These are phyloP conservation scores for Amanita brunnescens DNA, from an alignment of 768 basidiomycete species.

Conservation along the genomic window DNA sequence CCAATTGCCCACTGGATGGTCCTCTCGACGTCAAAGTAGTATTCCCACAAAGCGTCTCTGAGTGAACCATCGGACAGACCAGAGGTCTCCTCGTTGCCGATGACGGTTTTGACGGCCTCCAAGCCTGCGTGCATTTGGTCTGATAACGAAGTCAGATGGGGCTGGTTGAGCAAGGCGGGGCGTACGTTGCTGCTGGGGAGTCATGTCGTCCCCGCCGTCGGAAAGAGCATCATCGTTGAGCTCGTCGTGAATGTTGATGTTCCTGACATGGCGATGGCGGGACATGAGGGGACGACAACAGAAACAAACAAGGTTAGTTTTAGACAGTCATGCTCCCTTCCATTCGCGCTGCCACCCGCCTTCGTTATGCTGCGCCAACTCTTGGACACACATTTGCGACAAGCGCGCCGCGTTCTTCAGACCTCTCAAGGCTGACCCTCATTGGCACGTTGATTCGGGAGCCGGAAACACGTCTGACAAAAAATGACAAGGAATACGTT, in stretches of 20 bases:
- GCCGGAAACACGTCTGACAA: slow-evolving; percentile 62
- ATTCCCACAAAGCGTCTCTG: slow-evolving; percentile 78
- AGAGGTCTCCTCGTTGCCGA: slow-evolving; percentile 58
- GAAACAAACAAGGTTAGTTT: slow-evolving; percentile 1
- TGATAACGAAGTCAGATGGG: slow-evolving; percentile 18
- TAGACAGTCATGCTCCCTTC: slow-evolving; percentile 39
- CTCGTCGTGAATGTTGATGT: slow-evolving; percentile 78
- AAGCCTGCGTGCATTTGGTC: slow-evolving; percentile 65
- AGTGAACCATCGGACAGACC: slow-evolving; percentile 70
- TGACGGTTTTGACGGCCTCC: slow-evolving; percentile 53
- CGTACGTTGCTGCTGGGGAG: slow-evolving; percentile 74
- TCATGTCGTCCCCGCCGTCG: slow-evolving; percentile 73
- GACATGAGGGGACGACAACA: slow-evolving; percentile 50
- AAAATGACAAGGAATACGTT: slow-evolving; percentile 71
- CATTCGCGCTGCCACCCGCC: slow-evolving; percentile 41
- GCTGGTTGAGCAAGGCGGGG: background rate
- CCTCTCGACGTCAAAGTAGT: slow-evolving; percentile 76
- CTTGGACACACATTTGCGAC: slow-evolving; percentile 49
- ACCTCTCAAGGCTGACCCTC: slow-evolving; percentile 70
- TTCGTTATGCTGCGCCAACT: slow-evolving; percentile 22
- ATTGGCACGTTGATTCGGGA: slow-evolving; percentile 66
- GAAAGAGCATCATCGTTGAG: slow-evolving; percentile 75
- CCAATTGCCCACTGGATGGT: slow-evolving; percentile 69
- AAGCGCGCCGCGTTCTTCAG: slow-evolving; percentile 40
- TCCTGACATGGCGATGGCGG: slow-evolving; percentile 82